Evolutionary conservation across 2,329 filamentous ascomycete species (phyloP).

Genomic region (Davidsoniella eucalypti): DNA sequence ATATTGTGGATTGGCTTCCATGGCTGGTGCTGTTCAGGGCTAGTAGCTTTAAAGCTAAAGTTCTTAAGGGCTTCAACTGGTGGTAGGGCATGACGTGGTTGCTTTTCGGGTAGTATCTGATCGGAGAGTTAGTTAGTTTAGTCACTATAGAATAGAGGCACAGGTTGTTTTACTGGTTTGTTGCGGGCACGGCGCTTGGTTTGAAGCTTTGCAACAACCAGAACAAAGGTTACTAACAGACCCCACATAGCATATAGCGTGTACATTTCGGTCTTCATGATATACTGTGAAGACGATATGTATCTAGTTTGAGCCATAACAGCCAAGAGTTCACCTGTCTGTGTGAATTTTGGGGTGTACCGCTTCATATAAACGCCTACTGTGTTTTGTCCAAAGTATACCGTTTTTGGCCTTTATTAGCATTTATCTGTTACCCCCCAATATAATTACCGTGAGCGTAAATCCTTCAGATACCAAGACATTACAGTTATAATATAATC

Average conservation of each 20-base stretch:
- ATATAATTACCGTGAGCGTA: too few relatives aligned
- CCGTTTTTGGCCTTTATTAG: too few relatives aligned
- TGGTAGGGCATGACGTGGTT: neutral
- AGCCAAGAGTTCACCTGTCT: too few relatives aligned
- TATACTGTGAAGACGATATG: too few relatives aligned
- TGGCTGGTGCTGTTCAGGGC: conserved; percentile 26
- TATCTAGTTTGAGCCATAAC: too few relatives aligned
- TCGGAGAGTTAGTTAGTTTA: neutral
- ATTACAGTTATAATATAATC: too few relatives aligned
- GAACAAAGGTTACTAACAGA: conserved; percentile 1
- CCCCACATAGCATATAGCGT: conserved; percentile 2
- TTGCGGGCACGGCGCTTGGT: neutral
- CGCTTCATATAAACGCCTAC: too few relatives aligned
- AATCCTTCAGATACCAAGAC: too few relatives aligned
- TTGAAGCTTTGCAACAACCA: conserved; percentile 1
- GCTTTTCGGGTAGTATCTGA: conserved; percentile 8
- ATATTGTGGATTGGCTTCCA: conserved; percentile 38
- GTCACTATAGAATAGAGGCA: neutral
- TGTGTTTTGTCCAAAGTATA: too few relatives aligned
- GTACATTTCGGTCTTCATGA: neutral
- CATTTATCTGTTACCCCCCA: too few relatives aligned
- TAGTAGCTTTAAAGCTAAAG: conserved; percentile 25
- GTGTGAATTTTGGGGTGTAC: too few relatives aligned
- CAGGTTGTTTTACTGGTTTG: neutral
- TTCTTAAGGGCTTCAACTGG: conserved; percentile 16